Evolutionary conservation across 768 basidiomycete genomes (phyloP).

Genomic region (Hypholoma fasciculare): DNA sequence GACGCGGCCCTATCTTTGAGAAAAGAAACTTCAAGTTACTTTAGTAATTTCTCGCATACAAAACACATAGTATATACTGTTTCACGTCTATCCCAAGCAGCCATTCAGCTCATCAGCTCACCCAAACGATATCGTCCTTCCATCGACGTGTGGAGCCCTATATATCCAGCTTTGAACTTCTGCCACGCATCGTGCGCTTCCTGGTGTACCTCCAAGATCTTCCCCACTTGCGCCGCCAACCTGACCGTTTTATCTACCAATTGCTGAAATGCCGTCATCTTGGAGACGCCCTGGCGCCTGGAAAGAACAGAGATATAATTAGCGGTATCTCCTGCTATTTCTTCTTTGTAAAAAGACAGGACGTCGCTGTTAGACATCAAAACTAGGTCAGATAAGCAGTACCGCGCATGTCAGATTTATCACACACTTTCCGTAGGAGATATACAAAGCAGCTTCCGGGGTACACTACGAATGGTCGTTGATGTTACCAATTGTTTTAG

Average conservation of each 20-base stretch:
- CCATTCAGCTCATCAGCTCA: slow-evolving; percentile 13
- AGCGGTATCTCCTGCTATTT: slow-evolving; percentile 29
- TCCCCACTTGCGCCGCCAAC: slow-evolving; percentile 20
- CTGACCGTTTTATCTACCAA: slow-evolving; percentile 25
- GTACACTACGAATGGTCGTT: slow-evolving; percentile 26
- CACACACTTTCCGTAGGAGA: slow-evolving; percentile 36
- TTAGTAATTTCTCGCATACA: no score
- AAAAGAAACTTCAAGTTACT: no score
- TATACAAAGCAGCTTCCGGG: slow-evolving; percentile 33
- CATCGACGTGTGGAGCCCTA: slow-evolving; percentile 26
- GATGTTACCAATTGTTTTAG: not conserved
- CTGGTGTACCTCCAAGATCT: slow-evolving; percentile 21
- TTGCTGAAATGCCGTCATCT: slow-evolving; percentile 23
- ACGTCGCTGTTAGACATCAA: slow-evolving; percentile 30
- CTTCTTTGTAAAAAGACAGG: slow-evolving; percentile 43
- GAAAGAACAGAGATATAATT: slow-evolving; percentile 36
- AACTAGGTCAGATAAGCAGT: not conserved
- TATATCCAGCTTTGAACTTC: slow-evolving; percentile 25
- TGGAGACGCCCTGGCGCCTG: slow-evolving; percentile 18
- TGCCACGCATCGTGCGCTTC: slow-evolving; percentile 14
- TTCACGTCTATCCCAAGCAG: no score
- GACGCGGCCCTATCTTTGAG: no score
- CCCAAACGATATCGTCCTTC: slow-evolving; percentile 20
- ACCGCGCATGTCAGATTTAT: no score
- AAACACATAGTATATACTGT: no score